Base-by-base conservation (phyloP, 2,329 filamentous ascomycete genomes). In the Monascus ruber region DNA sequence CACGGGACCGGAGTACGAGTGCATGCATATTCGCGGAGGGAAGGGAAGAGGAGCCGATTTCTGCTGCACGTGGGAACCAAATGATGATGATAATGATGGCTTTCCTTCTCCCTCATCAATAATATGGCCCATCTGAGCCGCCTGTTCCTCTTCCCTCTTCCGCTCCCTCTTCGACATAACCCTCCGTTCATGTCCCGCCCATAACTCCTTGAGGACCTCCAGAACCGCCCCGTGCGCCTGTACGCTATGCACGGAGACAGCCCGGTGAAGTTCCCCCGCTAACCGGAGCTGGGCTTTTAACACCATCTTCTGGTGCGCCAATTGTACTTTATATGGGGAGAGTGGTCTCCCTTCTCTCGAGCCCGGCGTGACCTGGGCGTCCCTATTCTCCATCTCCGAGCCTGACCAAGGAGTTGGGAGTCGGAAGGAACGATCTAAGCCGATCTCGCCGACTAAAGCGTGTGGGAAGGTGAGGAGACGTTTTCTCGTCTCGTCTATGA, bases 11-110 rank as follows among this genome's bases (percentile, higher is more conserved):
- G 84, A 93, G 62, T 87, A 98, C 0, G 88, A 95, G 62, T 98
- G 91, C 42, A 98, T 76, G 55, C 91, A 98, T 56, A 96, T 81
- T 6, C 88, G 71, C 1, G 88, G 87, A 4, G 91, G 88, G 50
- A 82, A 96, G 0, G 83, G 81, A 43, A 73, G 78, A 1, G 68
- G 50, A 5, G 33, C 27, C 25, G 40, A 26, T 8, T 41, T 37
- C 10, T 31, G 27, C 7, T 7, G 32, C 17, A 8, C 17, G 10
- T 10, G 6, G 10, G 6, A 6, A 29, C 28, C 28, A 3, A 6
- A 6, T 6, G 6, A 25, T 35, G 37, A 35, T 27, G 42, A 6
- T 6, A 6, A 25, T 35, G 37, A 35, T 27, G 42, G 39, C 31
- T 33, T 42, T 42, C 44, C 26, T 6, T 42, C 44, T 35, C 48